Conservation (phyloP, 2,329 filamentous ascomycete genomes). For the Fusarium sterilihyphosum region DNA sequence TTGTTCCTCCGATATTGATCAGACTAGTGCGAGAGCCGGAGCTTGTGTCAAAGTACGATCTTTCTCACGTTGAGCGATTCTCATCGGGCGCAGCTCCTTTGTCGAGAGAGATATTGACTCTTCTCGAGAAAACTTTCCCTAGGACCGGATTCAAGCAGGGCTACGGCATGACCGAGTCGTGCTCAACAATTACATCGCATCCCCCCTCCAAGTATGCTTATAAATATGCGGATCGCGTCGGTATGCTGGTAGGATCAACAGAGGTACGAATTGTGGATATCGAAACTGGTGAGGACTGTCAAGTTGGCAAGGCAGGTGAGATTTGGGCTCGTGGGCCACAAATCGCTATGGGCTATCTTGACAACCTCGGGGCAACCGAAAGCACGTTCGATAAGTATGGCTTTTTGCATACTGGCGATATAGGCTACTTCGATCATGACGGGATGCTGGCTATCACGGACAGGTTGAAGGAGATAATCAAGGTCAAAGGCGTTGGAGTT, state of each 20-base stretch:
- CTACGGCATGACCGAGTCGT: slow-evolving; percentile 92
- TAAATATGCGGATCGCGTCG: slow-evolving; percentile 12
- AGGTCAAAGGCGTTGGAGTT: slow-evolving; percentile 6
- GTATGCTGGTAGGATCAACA: slow-evolving; percentile 57
- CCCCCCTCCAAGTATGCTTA: slow-evolving; percentile 70
- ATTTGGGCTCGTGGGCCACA: neutral
- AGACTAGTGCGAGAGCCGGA: neutral
- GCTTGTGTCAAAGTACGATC: slow-evolving; percentile 12
- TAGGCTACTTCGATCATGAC: neutral
- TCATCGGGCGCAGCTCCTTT: slow-evolving; percentile 32
- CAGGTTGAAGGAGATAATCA: slow-evolving; percentile 14
- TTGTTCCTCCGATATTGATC: slow-evolving; percentile 1
- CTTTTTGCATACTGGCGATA: neutral
- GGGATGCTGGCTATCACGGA: neutral
- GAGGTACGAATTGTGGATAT: slow-evolving; percentile 78
- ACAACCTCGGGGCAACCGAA: neutral
- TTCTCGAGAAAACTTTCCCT: slow-evolving; percentile 23
- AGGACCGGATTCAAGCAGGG: slow-evolving; percentile 48
- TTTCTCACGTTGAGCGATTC: slow-evolving; percentile 15
- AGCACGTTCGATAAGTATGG: neutral
- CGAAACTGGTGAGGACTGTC: slow-evolving; percentile 66
- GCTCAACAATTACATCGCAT: slow-evolving; percentile 78
- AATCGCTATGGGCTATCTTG: slow-evolving; percentile 3
- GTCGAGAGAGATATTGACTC: slow-evolving; percentile 4
- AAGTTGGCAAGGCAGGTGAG: slow-evolving; percentile 65